Percentiles rank a stretch among this genome's conserved stretches.
Conservation (phyloP, 345 rosid species). For the Populus davidiana region DNA sequence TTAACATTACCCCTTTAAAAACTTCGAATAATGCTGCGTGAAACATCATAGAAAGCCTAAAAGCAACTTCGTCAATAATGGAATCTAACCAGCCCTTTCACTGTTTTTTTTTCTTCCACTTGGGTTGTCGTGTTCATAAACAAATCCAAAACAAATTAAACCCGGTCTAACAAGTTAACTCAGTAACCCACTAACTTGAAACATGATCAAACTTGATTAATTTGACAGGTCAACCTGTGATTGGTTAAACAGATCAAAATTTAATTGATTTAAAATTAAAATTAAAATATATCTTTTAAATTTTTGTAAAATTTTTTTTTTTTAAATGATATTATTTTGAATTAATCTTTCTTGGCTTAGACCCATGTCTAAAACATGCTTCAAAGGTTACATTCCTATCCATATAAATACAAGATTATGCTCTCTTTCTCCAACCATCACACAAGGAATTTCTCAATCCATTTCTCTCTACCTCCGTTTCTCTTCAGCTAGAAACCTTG, state of each 20-base stretch:
- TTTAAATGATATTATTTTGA: too few relatives aligned
- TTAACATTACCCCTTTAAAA: background rate
- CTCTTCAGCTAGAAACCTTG: background rate
- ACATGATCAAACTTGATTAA: too few relatives aligned
- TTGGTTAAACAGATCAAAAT: too few relatives aligned
- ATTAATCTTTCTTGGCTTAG: background rate
- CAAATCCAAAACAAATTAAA: background rate
- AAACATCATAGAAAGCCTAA: background rate
- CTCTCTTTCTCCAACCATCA: background rate
- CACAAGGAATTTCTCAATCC: background rate
- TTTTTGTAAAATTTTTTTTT: too few relatives aligned
- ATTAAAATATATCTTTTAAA: too few relatives aligned
- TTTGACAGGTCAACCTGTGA: fast-evolving
- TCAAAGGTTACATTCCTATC: background rate
- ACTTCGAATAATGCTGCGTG: background rate
- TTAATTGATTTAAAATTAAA: too few relatives aligned
- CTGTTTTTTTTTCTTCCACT: background rate
- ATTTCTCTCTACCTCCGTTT: background rate
- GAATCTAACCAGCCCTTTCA: background rate
- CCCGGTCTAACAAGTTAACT: too few relatives aligned
- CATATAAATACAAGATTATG: slow-evolving; percentile 8
- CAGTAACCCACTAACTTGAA: fast-evolving
- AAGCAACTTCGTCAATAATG: background rate
- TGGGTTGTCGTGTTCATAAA: background rate
- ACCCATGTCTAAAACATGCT: slow-evolving; percentile 13